Percentiles rank a stretch among this genome's conserved stretches.
phyloP scores from a whole-genome alignment of 2,329 filamentous ascomycete species.

The Cordyceps tenuipes region DNA sequence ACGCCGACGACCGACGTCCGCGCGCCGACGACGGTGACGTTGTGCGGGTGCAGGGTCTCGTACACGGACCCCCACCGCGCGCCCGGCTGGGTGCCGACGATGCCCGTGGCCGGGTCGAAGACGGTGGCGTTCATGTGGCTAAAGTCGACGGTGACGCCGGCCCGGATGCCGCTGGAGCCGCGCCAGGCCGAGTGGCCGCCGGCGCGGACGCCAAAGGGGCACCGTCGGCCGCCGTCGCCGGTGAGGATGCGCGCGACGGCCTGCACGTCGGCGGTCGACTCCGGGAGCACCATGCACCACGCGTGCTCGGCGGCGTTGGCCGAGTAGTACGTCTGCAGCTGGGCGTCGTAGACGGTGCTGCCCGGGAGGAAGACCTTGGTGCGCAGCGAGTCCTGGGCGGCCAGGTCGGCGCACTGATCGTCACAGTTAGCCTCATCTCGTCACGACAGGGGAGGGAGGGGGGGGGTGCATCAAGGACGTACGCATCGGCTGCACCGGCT shows the following conservation, averaged over 20 bases:
- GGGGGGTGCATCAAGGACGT: background rate
- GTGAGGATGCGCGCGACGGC: slow-evolving; percentile 17
- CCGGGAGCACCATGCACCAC: slow-evolving; percentile 23
- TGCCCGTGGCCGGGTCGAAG: slow-evolving; percentile 20
- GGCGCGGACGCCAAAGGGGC: slow-evolving; percentile 24
- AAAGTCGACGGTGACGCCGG: slow-evolving; percentile 24
- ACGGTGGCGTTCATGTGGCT: slow-evolving; percentile 23
- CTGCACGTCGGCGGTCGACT: slow-evolving; percentile 19
- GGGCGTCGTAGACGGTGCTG: slow-evolving; percentile 16
- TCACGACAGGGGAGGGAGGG: no score
- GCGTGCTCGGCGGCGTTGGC: slow-evolving; percentile 23
- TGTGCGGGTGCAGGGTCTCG: slow-evolving; percentile 21
- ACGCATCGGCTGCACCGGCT: background rate
- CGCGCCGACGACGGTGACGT: slow-evolving; percentile 34
- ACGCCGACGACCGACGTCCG: slow-evolving; percentile 29
- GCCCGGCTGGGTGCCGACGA: slow-evolving; percentile 29
- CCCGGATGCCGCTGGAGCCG: slow-evolving; percentile 20
- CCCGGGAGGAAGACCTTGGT: slow-evolving; percentile 19
- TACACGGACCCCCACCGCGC: slow-evolving; percentile 31
- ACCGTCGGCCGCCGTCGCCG: slow-evolving; percentile 15
- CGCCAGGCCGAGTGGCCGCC: slow-evolving; percentile 26
- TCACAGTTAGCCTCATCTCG: background rate
- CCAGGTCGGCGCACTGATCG: slow-evolving; percentile 20
- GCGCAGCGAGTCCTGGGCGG: slow-evolving; percentile 15
- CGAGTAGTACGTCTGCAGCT: slow-evolving; percentile 22